Base-by-base conservation (phyloP, 345 rosid genomes). In the Geranium rotundifolium region DNA sequence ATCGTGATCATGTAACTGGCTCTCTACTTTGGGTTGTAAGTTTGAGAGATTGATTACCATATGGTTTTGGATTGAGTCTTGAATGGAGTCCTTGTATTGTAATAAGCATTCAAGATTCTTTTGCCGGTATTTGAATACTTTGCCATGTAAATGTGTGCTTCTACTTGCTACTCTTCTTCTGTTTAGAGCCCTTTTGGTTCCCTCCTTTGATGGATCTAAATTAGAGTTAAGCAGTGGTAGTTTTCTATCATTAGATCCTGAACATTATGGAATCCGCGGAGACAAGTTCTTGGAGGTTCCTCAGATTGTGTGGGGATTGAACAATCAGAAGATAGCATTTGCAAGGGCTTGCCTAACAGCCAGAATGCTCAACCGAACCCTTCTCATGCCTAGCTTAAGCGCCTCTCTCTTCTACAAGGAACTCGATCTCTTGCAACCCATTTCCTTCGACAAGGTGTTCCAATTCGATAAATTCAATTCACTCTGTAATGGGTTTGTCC, bases 311-410 rank as follows among this genome's bases (percentile, higher is more conserved):
- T 93, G 99, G 99, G 99, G 99, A 34, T 64, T 93, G 12, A 93
- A 93, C 81, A 93, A 93, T 75, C 99, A 93, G 71, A 93, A 93
- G 83, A 93, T 93, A 20, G 95, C 97, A 67, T 84, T 93, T 70
- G 92, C 99, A 19, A 88, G 99, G 73, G 90, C 99, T 64, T 90
- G 91, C 71, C 76, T 93, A 29, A 90, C 92, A 16, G 96, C 99
- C 4, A 85, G 92, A 66, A 63, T 77, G 82, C 80, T 93, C 75
- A 93, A 90, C 63, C 72, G 96, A 27, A 86, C 99, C 41, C 96
- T 93, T 67, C 71, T 93, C 55, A 79, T 93, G 97, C 99, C 99
- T 54, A 90, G 89, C 54, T 67, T 93, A 63, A 90, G 99, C 59
- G 89, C 97, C 60, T 93, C 99, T 13, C 74, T 93, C 79, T 90